A percentile compares a stretch with the other conserved stretches of the same genome.
Conservation (phyloP, 768 basidiomycete species). For the Mycena pura region DNA sequence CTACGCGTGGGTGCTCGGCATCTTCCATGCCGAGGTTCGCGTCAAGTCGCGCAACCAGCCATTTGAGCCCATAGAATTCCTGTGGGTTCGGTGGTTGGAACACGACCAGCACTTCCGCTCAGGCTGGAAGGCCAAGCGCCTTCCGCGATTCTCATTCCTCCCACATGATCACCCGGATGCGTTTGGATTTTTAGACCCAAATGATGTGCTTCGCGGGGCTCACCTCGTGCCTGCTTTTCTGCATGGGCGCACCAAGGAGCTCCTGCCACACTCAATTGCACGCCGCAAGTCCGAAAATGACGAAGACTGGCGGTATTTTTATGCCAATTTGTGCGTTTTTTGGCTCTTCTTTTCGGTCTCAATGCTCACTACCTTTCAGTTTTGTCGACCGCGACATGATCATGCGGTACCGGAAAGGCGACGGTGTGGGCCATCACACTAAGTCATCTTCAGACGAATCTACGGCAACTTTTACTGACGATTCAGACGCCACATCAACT, state of each 20-base stretch:
- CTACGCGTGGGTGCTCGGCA: slow-evolving; percentile 39
- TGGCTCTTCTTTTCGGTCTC: background rate
- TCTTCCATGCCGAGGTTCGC: slow-evolving; percentile 39
- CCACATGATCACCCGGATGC: slow-evolving; percentile 28
- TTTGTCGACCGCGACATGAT: slow-evolving; percentile 48
- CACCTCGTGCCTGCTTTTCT: slow-evolving; percentile 43
- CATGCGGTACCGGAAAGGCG: too few relatives aligned
- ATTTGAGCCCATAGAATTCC: slow-evolving; percentile 30
- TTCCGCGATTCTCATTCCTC: slow-evolving; percentile 35
- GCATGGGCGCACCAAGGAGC: slow-evolving; percentile 28
- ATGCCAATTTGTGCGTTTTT: slow-evolving; percentile 43
- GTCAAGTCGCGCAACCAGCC: background rate
- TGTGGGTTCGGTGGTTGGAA: slow-evolving; percentile 37
- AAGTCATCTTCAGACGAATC: too few relatives aligned
- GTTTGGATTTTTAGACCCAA: slow-evolving; percentile 45
- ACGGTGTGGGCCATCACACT: too few relatives aligned
- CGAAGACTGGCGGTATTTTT: slow-evolving; percentile 41
- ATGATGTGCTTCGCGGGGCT: slow-evolving; percentile 37
- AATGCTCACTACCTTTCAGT: slow-evolving; percentile 27
- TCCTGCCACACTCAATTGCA: slow-evolving; percentile 27
- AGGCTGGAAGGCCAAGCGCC: slow-evolving; percentile 19
- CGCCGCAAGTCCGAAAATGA: slow-evolving; percentile 9
- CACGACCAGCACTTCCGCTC: slow-evolving; percentile 12
- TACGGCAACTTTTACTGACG: too few relatives aligned
- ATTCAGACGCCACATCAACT: too few relatives aligned